Evolutionary conservation across 345 rosid species (phyloP).

Genomic region (Nasturtium officinale): DNA sequence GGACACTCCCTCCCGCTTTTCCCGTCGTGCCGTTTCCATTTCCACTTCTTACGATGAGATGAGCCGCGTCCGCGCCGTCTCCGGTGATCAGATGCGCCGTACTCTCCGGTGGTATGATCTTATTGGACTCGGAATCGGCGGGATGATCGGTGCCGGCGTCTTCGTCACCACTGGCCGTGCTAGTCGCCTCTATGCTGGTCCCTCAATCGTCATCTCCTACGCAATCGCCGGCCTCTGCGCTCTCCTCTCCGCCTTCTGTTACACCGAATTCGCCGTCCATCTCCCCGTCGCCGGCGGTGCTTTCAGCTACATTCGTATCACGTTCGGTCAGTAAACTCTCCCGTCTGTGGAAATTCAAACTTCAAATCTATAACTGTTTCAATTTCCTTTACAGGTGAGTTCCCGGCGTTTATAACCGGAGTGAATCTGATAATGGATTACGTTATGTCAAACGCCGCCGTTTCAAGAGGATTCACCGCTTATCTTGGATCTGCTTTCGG

Average conservation of each 20-base stretch:
- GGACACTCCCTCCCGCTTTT: conserved; percentile 64
- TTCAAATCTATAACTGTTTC: conserved; percentile 28
- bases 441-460: conserved; percentile 96
- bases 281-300: conserved; percentile 99
- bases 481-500: conserved; percentile 76
- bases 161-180: conserved; percentile 82
- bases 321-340: conserved; percentile 60
- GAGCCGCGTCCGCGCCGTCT: conserved; percentile 62
- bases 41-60: conserved; percentile 76
- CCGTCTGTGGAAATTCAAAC: conserved; percentile 14
- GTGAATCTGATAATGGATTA: conserved; percentile 83
- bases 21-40: conserved; percentile 70
- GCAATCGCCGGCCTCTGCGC: conserved; percentile 95
- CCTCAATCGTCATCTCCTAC: conserved; percentile 75
- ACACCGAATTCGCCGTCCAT: conserved; percentile 96
- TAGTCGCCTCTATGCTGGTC: conserved; percentile 65
- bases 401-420: conserved; percentile 84
- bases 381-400: conserved; percentile 56
- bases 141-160: conserved; percentile 95
- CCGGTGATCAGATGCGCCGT: conserved; percentile 69
- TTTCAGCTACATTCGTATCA: conserved; percentile 86
- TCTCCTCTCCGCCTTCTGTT: conserved; percentile 92
- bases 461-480: conserved; percentile 73
- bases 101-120: conserved; percentile 85
- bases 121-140: conserved; percentile 82